Evolutionary conservation across 2,329 filamentous ascomycete species (phyloP), one percentile per base, ranked within the genome.

Genomic region (Arthrobotrys entomopaga): DNA sequence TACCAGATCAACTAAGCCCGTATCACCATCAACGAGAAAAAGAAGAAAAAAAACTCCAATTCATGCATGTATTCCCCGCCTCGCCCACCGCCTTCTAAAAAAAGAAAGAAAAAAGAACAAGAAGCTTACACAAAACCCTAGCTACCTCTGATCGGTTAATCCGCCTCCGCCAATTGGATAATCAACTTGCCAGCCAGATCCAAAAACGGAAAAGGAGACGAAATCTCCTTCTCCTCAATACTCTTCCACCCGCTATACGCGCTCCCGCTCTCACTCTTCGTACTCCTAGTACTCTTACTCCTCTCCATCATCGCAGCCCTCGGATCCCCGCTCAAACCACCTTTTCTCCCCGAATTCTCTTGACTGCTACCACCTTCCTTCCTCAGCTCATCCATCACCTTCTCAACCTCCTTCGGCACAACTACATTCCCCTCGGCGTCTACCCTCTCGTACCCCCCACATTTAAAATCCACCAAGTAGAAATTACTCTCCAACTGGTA

Each of bases 391-490:
- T 72, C 34, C 60, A 71, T 43, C 42, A 66, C 64, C 34, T 60
- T 67, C 19, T 67, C 59, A 22, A 59, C 67, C 22, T 76, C 72
- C 24, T 60, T 77, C 48, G 52, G 80, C 42, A 81, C 78, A 50
- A 59, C 70, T 2, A 64, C 15, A 7, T 74, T 74, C 16, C 70
- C 70, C 4, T 74, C 63, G 0, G 94, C 90, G 65, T 95, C 85
- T 11, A 84, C 80, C 53, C 86, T 92, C 83, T 99, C 95, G 82
- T 99, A 99, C 19, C 95, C 95, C 13, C 95, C 93, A 81, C 94
- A 98, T 81, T 97, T 98, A 85, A 99, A 99, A 81, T 99, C 95
- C 56, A 99, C 95, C 76, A 99, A 89, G 82, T 94, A 98, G 77
- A 95, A 94, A 65, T 91, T 90, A 69, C 89, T 88, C 81, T 98